Conservation (phyloP, 768 basidiomycete genomes). For the Lentinula detonsa region DNA sequence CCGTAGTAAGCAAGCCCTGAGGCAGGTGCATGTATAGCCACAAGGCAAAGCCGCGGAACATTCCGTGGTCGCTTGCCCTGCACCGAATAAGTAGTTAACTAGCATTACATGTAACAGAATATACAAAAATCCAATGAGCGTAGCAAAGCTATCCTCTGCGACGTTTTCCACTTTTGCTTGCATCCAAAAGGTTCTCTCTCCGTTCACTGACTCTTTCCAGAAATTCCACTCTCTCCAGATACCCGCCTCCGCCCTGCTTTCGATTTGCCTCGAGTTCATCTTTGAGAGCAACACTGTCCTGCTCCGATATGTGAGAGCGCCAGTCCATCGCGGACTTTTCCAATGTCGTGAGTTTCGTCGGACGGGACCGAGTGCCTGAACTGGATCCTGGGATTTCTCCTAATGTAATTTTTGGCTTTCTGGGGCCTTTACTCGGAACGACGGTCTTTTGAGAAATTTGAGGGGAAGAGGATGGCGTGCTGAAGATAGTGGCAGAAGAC, state of each 20-base stretch:
- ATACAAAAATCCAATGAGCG: no score
- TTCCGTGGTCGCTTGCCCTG: background rate
- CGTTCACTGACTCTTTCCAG: slow-evolving; percentile 69
- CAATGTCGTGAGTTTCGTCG: slow-evolving; percentile 76
- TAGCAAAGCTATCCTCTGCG: background rate
- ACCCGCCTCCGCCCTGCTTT: slow-evolving; percentile 56
- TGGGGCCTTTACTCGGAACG: slow-evolving; percentile 52
- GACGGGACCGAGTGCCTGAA: slow-evolving; percentile 17
- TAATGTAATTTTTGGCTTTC: slow-evolving; percentile 57
- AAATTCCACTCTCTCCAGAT: slow-evolving; percentile 83
- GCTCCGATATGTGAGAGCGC: slow-evolving; percentile 54
- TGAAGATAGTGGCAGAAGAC: background rate
- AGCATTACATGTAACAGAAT: no score
- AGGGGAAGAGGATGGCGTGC: background rate
- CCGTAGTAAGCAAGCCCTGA: no score
- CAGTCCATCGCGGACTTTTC: slow-evolving; percentile 89
- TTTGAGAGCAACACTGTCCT: slow-evolving; percentile 35
- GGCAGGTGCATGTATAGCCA: background rate
- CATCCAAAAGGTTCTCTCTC: slow-evolving; percentile 59
- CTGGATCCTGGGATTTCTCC: slow-evolving; percentile 40
- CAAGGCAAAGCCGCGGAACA: background rate
- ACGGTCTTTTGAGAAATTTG: slow-evolving; percentile 17
- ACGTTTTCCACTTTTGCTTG: slow-evolving; percentile 38
- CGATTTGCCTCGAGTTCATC: slow-evolving; percentile 75
- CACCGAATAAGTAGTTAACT: background rate